A percentile compares a stretch with the other conserved stretches of the same genome.
Conservation (phyloP, 768 basidiomycete species). For the Hygrophoropsis aurantiaca region DNA sequence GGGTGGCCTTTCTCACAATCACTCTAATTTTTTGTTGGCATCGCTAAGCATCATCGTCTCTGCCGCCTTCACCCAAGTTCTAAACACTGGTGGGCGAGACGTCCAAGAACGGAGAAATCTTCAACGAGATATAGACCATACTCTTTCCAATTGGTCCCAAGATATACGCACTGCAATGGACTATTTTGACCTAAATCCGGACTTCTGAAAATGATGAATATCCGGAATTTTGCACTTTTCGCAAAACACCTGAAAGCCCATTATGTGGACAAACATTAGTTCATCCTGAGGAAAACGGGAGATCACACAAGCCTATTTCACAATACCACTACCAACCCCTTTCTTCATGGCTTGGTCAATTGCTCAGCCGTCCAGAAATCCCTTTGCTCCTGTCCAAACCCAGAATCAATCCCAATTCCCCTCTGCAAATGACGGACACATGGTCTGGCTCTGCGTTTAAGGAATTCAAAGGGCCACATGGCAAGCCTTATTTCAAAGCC, state of each 20-base stretch:
- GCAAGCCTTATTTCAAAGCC: constrained; percentile 16
- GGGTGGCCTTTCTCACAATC: too few species aligned
- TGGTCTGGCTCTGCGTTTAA: constrained; percentile 24
- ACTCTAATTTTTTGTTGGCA: too few species aligned
- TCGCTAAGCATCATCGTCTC: too few species aligned
- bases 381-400: constrained; percentile 1
- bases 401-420: neutral
- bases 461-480: constrained; percentile 11
- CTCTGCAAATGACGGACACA: constrained; percentile 15
- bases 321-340: constrained; percentile 27
- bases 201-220: constrained; percentile 1
- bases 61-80: too few species aligned
- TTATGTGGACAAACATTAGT: constrained; percentile 6
- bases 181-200: constrained; percentile 13
- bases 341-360: constrained; percentile 22
- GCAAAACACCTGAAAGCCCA: constrained; percentile 9
- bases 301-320: constrained; percentile 3
- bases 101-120: too few species aligned
- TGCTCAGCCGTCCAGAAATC: constrained; percentile 23
- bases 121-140: too few species aligned
- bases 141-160: neutral
- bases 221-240: constrained; percentile 21
- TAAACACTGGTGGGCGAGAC: too few species aligned
- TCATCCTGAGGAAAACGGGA: neutral
- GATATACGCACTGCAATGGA: constrained; percentile 18